phyloP scores from a whole-genome alignment of 352 stramenopile species.

The Discostella stelligera region DNA sequence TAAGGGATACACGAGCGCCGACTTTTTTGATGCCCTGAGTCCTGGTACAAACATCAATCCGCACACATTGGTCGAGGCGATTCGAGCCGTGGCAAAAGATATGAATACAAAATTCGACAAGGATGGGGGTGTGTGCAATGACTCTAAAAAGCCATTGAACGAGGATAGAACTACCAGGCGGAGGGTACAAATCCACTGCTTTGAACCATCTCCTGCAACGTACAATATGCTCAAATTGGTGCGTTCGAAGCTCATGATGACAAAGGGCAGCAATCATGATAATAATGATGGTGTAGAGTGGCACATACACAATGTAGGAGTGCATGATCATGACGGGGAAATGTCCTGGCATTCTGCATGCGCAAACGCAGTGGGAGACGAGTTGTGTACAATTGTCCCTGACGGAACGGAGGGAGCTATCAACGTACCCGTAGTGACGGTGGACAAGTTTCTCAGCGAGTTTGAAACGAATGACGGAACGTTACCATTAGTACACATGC shows the following conservation, averaged over 20 bases:
- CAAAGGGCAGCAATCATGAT: not conserved
- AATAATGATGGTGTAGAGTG: slow-evolving; percentile 11
- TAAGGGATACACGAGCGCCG: slow-evolving; percentile 43
- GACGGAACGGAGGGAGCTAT: slow-evolving; percentile 28
- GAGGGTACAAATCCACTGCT: slow-evolving; percentile 33
- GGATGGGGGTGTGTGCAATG: slow-evolving; percentile 38
- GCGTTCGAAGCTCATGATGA: slow-evolving; percentile 18
- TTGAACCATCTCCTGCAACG: slow-evolving; percentile 40
- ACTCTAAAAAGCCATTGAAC: slow-evolving; percentile 35
- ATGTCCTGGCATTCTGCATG: slow-evolving; percentile 36
- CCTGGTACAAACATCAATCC: slow-evolving; percentile 37
- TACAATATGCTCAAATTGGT: slow-evolving; percentile 34
- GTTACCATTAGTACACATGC: slow-evolving; percentile 32
- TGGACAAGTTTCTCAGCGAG: slow-evolving; percentile 29
- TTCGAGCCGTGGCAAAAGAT: slow-evolving; percentile 22
- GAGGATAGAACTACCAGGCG: slow-evolving; percentile 4
- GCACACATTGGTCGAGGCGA: slow-evolving; percentile 18
- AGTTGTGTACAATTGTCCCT: slow-evolving; percentile 40
- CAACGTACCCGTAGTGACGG: slow-evolving; percentile 34
- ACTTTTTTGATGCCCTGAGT: slow-evolving; percentile 37
- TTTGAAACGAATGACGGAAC: not conserved
- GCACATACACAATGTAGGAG: slow-evolving; percentile 40
- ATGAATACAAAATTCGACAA: slow-evolving; percentile 31
- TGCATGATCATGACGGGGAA: slow-evolving; percentile 27
- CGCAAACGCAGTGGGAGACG: slow-evolving; percentile 21